Evolutionary conservation across 75 land plant species (phyloP).

Genomic region (Cunninghamia lanceolata): DNA sequence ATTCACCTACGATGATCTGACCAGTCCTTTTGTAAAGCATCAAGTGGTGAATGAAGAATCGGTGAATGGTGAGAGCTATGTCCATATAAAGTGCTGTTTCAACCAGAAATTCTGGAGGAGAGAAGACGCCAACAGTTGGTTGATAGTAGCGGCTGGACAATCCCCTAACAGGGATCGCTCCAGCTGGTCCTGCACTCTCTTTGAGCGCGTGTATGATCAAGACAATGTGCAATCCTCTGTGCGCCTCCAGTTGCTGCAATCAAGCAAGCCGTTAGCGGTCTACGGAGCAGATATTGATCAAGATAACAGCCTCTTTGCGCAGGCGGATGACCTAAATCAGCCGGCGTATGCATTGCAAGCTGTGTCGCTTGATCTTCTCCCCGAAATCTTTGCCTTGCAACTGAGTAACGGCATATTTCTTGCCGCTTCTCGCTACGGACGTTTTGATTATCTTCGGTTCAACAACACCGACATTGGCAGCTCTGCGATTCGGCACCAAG

Average conservation of each 20-base stretch:
- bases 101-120: slow-evolving; percentile 1
- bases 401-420: background rate
- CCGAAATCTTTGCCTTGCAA: background rate
- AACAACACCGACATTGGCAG: background rate
- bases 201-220: background rate
- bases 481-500: no score
- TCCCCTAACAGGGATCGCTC: background rate
- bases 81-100: background rate
- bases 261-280: no score
- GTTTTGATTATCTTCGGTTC: background rate
- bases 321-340: no score
- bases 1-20: background rate
- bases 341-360: no score
- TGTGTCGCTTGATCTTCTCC: background rate
- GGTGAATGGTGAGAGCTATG: background rate
- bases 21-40: background rate
- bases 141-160: background rate
- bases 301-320: no score
- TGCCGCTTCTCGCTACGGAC: background rate
- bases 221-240: no score
- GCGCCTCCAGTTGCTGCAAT: no score
- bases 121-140: background rate
- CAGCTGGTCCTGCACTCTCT: background rate
- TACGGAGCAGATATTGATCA: no score
- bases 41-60: background rate